Base-by-base conservation (phyloP, 208 protist genomes). In the Acanthamoeba culbertsoni region DNA sequence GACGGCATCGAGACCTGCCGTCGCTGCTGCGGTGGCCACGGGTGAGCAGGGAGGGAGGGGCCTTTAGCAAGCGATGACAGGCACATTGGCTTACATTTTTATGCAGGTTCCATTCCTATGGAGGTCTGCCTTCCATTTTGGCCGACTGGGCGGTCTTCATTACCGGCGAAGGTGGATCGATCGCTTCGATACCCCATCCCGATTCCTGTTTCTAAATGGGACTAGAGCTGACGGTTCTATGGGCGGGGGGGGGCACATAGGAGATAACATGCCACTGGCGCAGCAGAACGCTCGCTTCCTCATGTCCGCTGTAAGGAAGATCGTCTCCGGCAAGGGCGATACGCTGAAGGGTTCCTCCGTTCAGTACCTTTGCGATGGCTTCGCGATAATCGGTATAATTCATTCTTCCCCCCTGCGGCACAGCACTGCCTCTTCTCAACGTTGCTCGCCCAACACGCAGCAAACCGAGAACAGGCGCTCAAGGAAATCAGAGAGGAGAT, bases 201-300 rank as follows among this genome's bases (percentile, higher is more conserved):
- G 31, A 68, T 68, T 55, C 18, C 8, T 55, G 8, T 55, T 55
- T 55, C 18, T 55, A 23, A 23, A 23, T 55, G 8, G 8, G 8
- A 18, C 48, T 55, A 23, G 12, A 18, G 12, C 48, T 8, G 48
- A 8, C 12, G 8, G 48, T 8, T 55, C 18, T 55, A 18, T 18
- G n/a, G n/a, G n/a, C n/a, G n/a, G n/a, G n/a, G n/a, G n/a, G n/a
- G n/a, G n/a, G n/a, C n/a, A n/a, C 28, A 37, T 33, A 77, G 88
- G 91, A 8, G 91, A 93, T 43, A 93, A 93, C 73, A 93, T 55
- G 71, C 43, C 59, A 40, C 68, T 93, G 68, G 37, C 46, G 23
- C 91, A 93, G 59, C 89, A 93, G 51, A 93, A 77, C 45, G 89
- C 89, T 91, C 86, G 86, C 2, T 73, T 77, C 86, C 57, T 92